These are phyloP conservation scores for Xanthoconium stramineum DNA, from an alignment of 768 basidiomycete species.

Conservation along the genomic window DNA sequence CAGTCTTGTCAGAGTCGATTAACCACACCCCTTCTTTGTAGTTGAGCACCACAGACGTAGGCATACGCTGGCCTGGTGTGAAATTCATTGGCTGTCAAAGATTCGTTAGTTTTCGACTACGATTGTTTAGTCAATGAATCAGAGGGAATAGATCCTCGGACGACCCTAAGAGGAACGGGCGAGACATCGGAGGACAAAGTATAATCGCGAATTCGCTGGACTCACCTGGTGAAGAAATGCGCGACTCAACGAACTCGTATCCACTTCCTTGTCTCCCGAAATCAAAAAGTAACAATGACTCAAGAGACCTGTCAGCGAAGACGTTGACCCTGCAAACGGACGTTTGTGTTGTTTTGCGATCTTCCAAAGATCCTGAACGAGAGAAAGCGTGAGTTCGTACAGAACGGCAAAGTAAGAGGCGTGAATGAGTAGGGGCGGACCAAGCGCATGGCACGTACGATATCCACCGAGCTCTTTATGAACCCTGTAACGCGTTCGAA, in stretches of 20 bases:
- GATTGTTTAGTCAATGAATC: background rate
- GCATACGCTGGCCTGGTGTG: slow-evolving; percentile 76
- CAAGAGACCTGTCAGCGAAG: slow-evolving; percentile 80
- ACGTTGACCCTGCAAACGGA: slow-evolving; percentile 83
- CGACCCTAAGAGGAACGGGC: background rate
- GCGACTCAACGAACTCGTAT: slow-evolving; percentile 57
- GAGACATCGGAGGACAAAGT: background rate
- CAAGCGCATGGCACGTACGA: slow-evolving; percentile 37
- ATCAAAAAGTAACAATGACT: slow-evolving; percentile 87
- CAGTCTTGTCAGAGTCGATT: slow-evolving; percentile 52
- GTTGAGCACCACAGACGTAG: slow-evolving; percentile 65
- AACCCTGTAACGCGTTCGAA: slow-evolving; percentile 77
- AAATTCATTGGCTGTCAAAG: slow-evolving; percentile 54
- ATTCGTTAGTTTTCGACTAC: background rate
- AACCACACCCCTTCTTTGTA: slow-evolving; percentile 65
- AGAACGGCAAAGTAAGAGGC: background rate
- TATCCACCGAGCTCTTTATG: slow-evolving; percentile 73
- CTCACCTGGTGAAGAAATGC: slow-evolving; percentile 60
- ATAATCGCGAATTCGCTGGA: background rate
- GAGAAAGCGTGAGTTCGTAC: background rate
- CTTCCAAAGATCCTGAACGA: slow-evolving; percentile 54
- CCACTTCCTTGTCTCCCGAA: slow-evolving; percentile 65
- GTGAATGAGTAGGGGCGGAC: background rate
- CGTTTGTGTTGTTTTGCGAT: slow-evolving; percentile 59
- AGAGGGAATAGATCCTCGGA: background rate